phyloP scores from a whole-genome alignment of 352 stramenopile species.

The Pythium dissimile region DNA sequence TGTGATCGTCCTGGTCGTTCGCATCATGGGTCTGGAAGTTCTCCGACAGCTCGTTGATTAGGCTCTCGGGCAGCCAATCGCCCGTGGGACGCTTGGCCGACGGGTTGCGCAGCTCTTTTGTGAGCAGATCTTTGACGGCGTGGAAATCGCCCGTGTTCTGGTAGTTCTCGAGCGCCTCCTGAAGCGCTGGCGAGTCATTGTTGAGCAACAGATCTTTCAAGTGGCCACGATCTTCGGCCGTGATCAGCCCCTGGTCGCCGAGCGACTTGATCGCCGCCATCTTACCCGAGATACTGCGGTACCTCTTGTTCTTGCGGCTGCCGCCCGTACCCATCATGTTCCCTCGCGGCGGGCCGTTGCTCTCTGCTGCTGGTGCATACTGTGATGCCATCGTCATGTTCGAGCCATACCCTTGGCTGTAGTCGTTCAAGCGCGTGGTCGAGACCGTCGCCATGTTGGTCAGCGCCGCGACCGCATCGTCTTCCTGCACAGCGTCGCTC shows the following conservation, averaged over 20 bases:
- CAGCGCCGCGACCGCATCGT: conserved; percentile 9
- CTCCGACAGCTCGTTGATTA: conserved; percentile 70
- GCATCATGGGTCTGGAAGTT: conserved; percentile 38
- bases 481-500: background rate
- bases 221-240: conserved; percentile 58
- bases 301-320: conserved; percentile 58
- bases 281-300: conserved; percentile 74
- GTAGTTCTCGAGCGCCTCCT: conserved; percentile 73
- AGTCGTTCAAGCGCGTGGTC: conserved; percentile 13
- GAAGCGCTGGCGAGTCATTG: conserved; percentile 68
- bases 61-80: conserved; percentile 71
- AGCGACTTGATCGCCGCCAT: conserved; percentile 83
- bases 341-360: conserved; percentile 12
- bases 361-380: too few species aligned
- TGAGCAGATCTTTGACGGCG: conserved; percentile 60
- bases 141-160: conserved; percentile 79
- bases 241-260: conserved; percentile 69
- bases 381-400: too few species aligned
- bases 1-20: conserved; percentile 11
- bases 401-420: conserved; percentile 14
- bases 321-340: conserved; percentile 18
- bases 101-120: conserved; percentile 59
- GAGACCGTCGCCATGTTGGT: conserved; percentile 10
- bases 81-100: conserved; percentile 65
- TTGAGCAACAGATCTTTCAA: conserved; percentile 79